phyloP scores from a whole-genome alignment of 495 filamentous ascomycete species.

The Aspergillus olivimuriae region DNA sequence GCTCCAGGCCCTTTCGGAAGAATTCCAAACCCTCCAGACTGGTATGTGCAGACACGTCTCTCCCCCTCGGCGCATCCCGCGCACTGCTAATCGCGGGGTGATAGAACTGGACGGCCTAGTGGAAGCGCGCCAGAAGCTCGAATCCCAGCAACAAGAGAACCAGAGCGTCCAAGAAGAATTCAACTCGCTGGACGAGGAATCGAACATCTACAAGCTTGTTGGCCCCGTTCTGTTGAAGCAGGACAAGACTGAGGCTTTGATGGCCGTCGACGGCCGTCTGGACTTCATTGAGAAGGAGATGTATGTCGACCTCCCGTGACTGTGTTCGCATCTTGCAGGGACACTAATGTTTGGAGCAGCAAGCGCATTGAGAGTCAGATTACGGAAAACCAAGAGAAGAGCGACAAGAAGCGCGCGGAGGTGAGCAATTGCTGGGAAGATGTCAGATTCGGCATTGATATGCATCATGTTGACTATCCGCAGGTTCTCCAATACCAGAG shows the following conservation, averaged over 20 bases:
- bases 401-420: slow-evolving; percentile 73
- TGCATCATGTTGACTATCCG: slow-evolving; percentile 11
- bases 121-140: slow-evolving; percentile 82
- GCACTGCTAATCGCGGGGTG: slow-evolving; percentile 8
- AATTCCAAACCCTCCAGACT: slow-evolving; percentile 80
- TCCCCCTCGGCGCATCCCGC: not conserved
- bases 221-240: slow-evolving; percentile 93
- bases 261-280: slow-evolving; percentile 82
- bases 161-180: slow-evolving; percentile 90
- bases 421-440: slow-evolving; percentile 28
- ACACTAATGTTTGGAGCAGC: slow-evolving; percentile 36
- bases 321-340: not conserved
- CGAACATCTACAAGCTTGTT: slow-evolving; percentile 91
- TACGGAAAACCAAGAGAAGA: slow-evolving; percentile 67
- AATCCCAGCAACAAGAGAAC: slow-evolving; percentile 92
- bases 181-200: slow-evolving; percentile 62
- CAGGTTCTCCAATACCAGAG: slow-evolving; percentile 41
- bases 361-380: slow-evolving; percentile 79
- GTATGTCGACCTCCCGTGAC: slow-evolving; percentile 38
- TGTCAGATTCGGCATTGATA: too few species aligned
- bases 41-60: slow-evolving; percentile 41
- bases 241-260: slow-evolving; percentile 77
- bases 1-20: slow-evolving; percentile 77
- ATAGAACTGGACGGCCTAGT: slow-evolving; percentile 72
- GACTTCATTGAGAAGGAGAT: slow-evolving; percentile 94